Evolutionary conservation across 2,329 filamentous ascomycete genomes (phyloP), one percentile per base, ranked within the genome.

Genomic region (Colletotrichum somersetense): DNA sequence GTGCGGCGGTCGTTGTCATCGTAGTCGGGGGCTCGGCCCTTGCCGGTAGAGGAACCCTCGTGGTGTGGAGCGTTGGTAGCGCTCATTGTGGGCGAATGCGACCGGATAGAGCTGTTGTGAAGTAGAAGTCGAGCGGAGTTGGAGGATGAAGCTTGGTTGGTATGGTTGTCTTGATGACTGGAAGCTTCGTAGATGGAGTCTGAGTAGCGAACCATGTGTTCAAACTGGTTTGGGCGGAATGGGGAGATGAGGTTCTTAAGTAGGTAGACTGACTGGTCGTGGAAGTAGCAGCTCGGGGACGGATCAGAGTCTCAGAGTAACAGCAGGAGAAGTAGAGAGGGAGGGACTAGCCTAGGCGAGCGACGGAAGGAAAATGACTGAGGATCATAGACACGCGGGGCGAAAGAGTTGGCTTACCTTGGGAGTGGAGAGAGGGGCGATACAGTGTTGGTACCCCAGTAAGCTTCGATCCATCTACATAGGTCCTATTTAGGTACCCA

Each of bases 81-180:
- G 63, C 73, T 74, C 73, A 74, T 74, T 52, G 66, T 62, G 30
- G 58, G 67, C 38, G 73, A 73, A 53, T 58, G 56, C 18, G 71
- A 73, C 42, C 44, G 57, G 35, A 30, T 40, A 7, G 71, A 73
- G 44, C 40, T 56, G 52, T 44, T n/a, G n/a, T 58, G 67, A 20
- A 73, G 62, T 20, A 73, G 62, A 48, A 40, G 50, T 38, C 71
- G 71, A 44, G 61, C 42, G 6, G 71, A 73, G 50, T 50, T 71
- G 42, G 58, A 84, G 74, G 57, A 56, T 2, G 35, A 57, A 52
- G 42, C 35, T 57, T 63, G 53, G 18, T 67, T 40, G 18, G 6
- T 23, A 23, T 55, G 65, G 20, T n/a, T 64, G 40, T 69, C 61
- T 30, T 38, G 74, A 75, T 64, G 62, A 33, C 46, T 33, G 23